A percentile compares a stretch with the other conserved stretches of the same genome.
Evolutionary conservation across 1,139 yeast species (phyloP).

Genomic region (Geotrichum phurueaensis): DNA sequence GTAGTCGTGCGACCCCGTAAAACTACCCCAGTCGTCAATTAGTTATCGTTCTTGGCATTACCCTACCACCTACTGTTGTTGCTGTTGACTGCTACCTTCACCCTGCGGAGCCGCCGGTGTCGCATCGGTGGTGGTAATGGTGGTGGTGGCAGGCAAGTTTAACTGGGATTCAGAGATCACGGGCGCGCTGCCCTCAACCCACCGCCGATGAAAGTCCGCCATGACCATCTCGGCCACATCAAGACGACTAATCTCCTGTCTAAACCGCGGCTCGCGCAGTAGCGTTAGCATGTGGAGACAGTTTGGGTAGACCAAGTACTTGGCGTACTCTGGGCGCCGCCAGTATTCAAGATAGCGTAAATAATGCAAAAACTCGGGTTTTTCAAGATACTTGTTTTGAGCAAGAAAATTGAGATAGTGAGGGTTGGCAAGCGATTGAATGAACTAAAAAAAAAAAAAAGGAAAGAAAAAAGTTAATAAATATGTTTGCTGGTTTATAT

Average conservation of each 20-base stretch:
- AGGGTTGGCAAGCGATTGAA: constrained; percentile 74
- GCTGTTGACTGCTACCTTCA: neutral
- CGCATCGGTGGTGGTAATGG: neutral
- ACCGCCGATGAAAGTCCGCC: constrained; percentile 39
- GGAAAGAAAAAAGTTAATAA: neutral
- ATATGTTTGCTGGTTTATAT: neutral
- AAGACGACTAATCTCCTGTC: constrained; percentile 38
- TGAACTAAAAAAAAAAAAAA: constrained; percentile 41
- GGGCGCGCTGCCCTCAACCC: constrained; percentile 28
- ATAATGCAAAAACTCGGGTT: constrained; percentile 56
- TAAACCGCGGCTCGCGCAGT: constrained; percentile 39
- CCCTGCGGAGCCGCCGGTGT: neutral
- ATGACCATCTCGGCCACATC: constrained; percentile 40
- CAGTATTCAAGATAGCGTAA: constrained; percentile 67
- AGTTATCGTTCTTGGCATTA: too few relatives aligned
- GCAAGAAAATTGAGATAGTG: constrained; percentile 71
- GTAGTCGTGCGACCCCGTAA: too few relatives aligned
- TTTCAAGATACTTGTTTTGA: constrained; percentile 61
- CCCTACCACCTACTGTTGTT: neutral
- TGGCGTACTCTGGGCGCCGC: constrained; percentile 61
- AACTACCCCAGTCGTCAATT: too few relatives aligned
- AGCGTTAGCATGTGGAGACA: constrained; percentile 62
- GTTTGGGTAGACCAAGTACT: constrained; percentile 64
- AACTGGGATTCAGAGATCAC: neutral
- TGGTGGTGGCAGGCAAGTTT: neutral